phyloP scores from a whole-genome alignment of 1,284 basidiomycete species.

The Malassezia brasiliensis region DNA sequence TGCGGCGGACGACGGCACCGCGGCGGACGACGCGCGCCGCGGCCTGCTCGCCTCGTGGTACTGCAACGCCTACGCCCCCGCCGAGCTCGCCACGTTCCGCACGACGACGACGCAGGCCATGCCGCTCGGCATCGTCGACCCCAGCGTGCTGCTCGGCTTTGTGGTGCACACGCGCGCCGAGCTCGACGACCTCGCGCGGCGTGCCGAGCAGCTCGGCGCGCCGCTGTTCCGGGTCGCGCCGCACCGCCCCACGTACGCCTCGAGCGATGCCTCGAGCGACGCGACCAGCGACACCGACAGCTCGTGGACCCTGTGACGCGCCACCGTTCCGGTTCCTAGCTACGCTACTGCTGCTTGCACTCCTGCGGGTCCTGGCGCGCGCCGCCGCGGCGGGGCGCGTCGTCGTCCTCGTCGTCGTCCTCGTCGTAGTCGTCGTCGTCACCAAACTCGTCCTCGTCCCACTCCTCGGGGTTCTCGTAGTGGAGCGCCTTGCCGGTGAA shows the following conservation, averaged over 20 bases:
- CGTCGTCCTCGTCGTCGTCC: conserved; percentile 45
- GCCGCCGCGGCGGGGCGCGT: conserved; percentile 26
- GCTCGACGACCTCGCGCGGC: conserved; percentile 68
- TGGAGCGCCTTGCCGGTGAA: conserved; percentile 93
- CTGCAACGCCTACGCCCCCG: conserved; percentile 56
- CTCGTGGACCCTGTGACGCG: no score
- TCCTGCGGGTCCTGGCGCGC: conserved; percentile 38
- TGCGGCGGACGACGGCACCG: conserved; percentile 21
- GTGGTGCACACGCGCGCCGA: conserved; percentile 66
- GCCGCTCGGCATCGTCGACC: conserved; percentile 79
- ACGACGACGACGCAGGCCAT: conserved; percentile 87
- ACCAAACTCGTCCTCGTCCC: conserved; percentile 54
- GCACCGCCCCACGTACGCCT: neutral
- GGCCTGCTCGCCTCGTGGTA: conserved; percentile 54
- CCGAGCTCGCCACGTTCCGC: conserved; percentile 78
- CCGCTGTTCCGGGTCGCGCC: conserved; percentile 53
- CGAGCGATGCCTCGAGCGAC: no score
- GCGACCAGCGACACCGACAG: no score
- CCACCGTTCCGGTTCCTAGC: neutral
- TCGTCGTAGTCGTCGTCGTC: conserved; percentile 44
- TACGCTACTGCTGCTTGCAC: conserved; percentile 40
- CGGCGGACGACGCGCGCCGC: no score
- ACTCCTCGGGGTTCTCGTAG: conserved; percentile 61
- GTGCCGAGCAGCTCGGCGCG: conserved; percentile 49
- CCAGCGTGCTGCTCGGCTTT: conserved; percentile 93